phyloP scores from a whole-genome alignment of 495 filamentous ascomycete genomes.

The Corynascus novoguineensis region DNA sequence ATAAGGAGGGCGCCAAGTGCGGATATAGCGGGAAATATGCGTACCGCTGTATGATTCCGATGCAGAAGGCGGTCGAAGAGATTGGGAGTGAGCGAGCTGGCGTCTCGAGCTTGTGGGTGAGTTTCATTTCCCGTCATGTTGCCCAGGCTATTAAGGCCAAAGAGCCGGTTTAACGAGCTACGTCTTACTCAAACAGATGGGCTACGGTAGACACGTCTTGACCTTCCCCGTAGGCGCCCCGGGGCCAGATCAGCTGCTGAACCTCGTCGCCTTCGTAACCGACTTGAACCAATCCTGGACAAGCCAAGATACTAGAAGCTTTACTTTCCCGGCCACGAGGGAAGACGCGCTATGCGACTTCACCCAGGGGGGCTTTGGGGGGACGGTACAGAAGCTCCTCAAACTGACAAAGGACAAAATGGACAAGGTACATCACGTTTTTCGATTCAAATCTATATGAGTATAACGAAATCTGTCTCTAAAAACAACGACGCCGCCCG shows the following conservation, averaged over 20 bases:
- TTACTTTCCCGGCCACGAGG: constrained; percentile 26
- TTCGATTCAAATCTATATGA: background rate
- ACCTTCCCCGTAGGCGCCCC: constrained; percentile 57
- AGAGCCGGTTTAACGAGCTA: too few species aligned
- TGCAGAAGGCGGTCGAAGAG: constrained; percentile 44
- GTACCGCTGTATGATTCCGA: constrained; percentile 51
- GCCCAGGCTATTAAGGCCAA: too few species aligned
- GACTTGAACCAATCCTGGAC: constrained; percentile 27
- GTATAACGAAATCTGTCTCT: background rate
- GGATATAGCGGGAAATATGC: constrained; percentile 49
- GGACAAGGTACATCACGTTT: constrained; percentile 14
- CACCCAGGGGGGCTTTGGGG: constrained; percentile 41
- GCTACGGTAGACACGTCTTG: constrained; percentile 52
- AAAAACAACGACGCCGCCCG: background rate
- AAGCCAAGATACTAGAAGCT: background rate
- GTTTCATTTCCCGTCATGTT: background rate
- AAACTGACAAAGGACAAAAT: constrained; percentile 24
- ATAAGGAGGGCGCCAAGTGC: constrained; percentile 27
- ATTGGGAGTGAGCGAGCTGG: constrained; percentile 55
- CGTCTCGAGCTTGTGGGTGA: constrained; percentile 48
- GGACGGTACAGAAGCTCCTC: constrained; percentile 33
- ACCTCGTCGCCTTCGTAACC: constrained; percentile 30
- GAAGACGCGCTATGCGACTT: constrained; percentile 55
- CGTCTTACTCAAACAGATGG: constrained; percentile 50
- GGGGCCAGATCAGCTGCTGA: constrained; percentile 53